Evolutionary conservation across 2,329 filamentous ascomycete species (phyloP).

Genomic region (Ascochyta koolunga): DNA sequence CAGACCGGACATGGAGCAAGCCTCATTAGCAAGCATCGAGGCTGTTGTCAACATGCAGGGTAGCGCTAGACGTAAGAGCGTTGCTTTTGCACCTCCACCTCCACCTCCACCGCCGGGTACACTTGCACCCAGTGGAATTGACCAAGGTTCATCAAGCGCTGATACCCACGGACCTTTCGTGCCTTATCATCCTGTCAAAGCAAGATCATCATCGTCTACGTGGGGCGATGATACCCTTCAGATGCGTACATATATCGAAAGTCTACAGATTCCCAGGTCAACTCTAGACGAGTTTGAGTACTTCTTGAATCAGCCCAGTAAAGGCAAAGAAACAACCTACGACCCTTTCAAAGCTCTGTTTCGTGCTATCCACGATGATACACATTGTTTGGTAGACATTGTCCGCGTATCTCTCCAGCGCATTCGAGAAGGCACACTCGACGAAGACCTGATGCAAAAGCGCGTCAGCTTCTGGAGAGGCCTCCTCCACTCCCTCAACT

Average conservation of each 20-base stretch:
- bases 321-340: not conserved
- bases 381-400: slow-evolving; percentile 13
- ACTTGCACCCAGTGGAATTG: no score
- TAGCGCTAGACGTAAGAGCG: no score
- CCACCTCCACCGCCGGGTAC: not conserved
- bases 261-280: not conserved
- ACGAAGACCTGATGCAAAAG: slow-evolving; percentile 23
- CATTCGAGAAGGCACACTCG: slow-evolving; percentile 23
- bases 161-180: slow-evolving; percentile 18
- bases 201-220: slow-evolving; percentile 11
- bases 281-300: slow-evolving; percentile 2
- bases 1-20: no score
- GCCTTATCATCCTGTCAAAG: slow-evolving; percentile 15
- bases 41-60: no score
- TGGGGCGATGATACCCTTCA: not conserved
- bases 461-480: slow-evolving; percentile 25
- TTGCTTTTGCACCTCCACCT: no score
- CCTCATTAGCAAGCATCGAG: no score
- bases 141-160: not conserved
- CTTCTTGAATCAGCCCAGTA: not conserved
- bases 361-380: not conserved
- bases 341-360: not conserved
- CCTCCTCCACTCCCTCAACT: slow-evolving; percentile 15
- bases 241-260: not conserved
- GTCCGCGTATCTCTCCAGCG: slow-evolving; percentile 18